Conservation (phyloP, 148 eudicot genomes). For the Heliosperma pusillum region DNA sequence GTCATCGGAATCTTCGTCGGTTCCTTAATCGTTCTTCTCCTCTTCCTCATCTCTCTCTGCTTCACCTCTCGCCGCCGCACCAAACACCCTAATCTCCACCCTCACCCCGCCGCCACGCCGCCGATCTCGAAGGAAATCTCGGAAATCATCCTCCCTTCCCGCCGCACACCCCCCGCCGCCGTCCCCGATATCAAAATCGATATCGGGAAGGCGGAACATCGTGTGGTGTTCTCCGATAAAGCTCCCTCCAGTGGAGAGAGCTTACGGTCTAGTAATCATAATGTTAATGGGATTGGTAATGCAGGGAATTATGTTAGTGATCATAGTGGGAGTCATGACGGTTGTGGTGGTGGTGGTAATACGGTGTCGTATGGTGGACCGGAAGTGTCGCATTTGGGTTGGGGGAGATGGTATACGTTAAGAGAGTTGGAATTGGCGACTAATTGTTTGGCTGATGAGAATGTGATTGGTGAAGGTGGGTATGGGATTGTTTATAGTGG, state of each 20-base stretch:
- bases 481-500: constrained; percentile 92
- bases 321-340: constrained; percentile 8
- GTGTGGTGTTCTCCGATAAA: constrained; percentile 77
- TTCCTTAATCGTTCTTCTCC: constrained; percentile 71
- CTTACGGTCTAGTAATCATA: constrained; percentile 34
- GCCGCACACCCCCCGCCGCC: constrained; percentile 14
- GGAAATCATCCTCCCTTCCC: constrained; percentile 40
- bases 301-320: neutral
- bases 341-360: constrained; percentile 5
- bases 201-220: constrained; percentile 76
- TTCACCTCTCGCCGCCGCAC: constrained; percentile 52
- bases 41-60: constrained; percentile 81
- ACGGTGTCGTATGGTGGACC: constrained; percentile 62
- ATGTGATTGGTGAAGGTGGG: constrained; percentile 99
- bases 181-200: constrained; percentile 77
- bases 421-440: constrained; percentile 84
- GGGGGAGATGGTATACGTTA: constrained; percentile 90
- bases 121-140: constrained; percentile 71
- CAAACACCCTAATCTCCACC: constrained; percentile 8
- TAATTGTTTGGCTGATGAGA: constrained; percentile 66
- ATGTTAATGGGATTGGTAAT: no score
- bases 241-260: constrained; percentile 84
- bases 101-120: constrained; percentile 24
- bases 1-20: constrained; percentile 97
- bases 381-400: constrained; percentile 80